phyloP scores from a whole-genome alignment of 148 eudicot species.

The Camellia lanceoleosa region DNA sequence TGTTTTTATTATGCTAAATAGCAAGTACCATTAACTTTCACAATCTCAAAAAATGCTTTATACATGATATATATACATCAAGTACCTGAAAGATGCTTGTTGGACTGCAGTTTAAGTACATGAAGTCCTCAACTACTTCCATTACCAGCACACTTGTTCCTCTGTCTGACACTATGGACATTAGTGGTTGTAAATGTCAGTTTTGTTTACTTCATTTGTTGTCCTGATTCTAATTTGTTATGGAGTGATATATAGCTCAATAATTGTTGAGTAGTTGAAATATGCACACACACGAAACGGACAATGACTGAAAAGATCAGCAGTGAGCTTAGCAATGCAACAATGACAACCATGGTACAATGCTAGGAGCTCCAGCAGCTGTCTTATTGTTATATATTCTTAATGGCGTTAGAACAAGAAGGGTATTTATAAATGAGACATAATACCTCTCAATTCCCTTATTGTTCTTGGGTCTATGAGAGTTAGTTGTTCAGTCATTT shows the following conservation, averaged over 20 bases:
- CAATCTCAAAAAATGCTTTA: not conserved
- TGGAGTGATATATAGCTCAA: too few relatives aligned
- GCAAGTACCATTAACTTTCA: not conserved
- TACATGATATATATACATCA: not conserved
- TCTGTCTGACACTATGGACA: conserved; percentile 39
- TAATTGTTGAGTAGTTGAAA: too few relatives aligned
- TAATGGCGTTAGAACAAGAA: not conserved
- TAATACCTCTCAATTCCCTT: too few relatives aligned
- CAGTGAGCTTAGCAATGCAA: conserved; percentile 32
- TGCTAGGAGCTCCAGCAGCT: not conserved
- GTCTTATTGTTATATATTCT: not conserved
- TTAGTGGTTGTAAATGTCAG: conserved; percentile 25
- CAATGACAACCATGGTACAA: conserved; percentile 36
- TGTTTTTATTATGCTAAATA: too few relatives aligned
- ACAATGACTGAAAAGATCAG: conserved; percentile 26
- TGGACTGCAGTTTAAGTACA: conserved; percentile 43
- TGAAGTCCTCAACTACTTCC: conserved; percentile 59
- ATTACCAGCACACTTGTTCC: conserved; percentile 40
- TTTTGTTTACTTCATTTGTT: too few relatives aligned
- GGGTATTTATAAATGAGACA: conserved; percentile 28
- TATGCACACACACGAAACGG: too few relatives aligned
- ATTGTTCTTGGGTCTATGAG: too few relatives aligned
- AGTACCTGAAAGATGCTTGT: conserved; percentile 45
- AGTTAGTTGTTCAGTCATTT: too few relatives aligned
- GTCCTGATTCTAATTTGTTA: too few relatives aligned